Conservation (phyloP, 2,329 filamentous ascomycete genomes). For the Fusarium lateritium region DNA sequence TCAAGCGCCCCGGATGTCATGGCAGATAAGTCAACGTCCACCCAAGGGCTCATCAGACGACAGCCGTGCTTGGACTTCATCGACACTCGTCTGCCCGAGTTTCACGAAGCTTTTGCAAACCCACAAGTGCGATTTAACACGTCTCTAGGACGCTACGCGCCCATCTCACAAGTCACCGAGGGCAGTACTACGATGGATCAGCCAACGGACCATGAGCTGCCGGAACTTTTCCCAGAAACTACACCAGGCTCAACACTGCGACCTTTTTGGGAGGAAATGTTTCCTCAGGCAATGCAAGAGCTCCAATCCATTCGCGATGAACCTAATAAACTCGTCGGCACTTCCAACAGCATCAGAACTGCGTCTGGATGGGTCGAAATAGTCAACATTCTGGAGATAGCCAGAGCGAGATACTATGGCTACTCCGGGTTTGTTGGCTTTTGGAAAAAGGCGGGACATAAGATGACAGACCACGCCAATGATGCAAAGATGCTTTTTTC, state of each 20-base stretch:
- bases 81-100: background rate
- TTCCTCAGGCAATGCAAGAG: background rate
- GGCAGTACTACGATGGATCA: rapidly evolving
- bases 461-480: background rate
- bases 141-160: background rate
- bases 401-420: background rate
- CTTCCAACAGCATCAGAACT: background rate
- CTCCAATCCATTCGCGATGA: background rate
- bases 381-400: background rate
- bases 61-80: background rate
- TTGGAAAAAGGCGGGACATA: background rate
- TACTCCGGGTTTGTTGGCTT: constrained; percentile 1
- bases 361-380: background rate
- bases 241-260: rapidly evolving
- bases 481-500: background rate
- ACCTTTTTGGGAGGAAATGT: background rate
- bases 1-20: background rate
- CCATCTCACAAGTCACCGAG: background rate
- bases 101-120: background rate
- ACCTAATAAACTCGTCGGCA: background rate
- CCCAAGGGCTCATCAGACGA: background rate
- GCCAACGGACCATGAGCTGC: background rate
- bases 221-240: rapidly evolving
- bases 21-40: background rate
- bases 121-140: background rate